Conservation (phyloP, 2,329 filamentous ascomycete genomes). For the Tolypocladium pustulatum region DNA sequence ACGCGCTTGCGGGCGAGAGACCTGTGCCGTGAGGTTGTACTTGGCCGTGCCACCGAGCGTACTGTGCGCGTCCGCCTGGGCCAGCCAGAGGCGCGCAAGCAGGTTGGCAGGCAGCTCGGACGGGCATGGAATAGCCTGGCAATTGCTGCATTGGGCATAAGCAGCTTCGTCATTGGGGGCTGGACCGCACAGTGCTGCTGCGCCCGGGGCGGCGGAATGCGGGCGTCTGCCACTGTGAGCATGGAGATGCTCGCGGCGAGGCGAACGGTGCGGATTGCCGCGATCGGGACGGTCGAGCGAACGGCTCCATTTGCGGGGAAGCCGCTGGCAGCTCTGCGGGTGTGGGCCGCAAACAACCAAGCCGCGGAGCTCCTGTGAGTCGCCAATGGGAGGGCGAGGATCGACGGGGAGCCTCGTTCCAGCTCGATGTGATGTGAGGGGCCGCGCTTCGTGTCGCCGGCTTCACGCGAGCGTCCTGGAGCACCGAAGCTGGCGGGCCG, state of each 20-base stretch:
- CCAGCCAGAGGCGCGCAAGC: not conserved
- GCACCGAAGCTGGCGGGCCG: not conserved
- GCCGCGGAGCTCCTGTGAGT: not conserved
- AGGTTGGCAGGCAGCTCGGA: not conserved
- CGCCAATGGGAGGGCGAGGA: not conserved
- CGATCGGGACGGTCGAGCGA: slow-evolving; percentile 8
- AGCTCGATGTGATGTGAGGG: not conserved
- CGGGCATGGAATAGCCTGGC: not conserved
- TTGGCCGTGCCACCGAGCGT: not conserved
- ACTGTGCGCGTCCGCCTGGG: not conserved
- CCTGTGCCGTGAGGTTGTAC: not conserved
- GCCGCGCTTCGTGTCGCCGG: not conserved
- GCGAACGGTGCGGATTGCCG: slow-evolving; percentile 6
- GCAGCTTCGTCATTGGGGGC: not conserved
- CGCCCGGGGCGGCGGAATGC: not conserved
- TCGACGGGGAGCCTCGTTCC: not conserved
- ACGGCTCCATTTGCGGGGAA: slow-evolving; percentile 6
- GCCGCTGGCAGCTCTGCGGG: not conserved
- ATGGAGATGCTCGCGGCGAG: not conserved
- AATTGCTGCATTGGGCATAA: not conserved
- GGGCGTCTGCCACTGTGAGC: not conserved
- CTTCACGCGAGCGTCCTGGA: not conserved
- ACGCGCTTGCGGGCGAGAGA: not conserved
- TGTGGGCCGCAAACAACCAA: not conserved
- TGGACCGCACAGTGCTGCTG: not conserved